Conservation (phyloP, 768 basidiomycete species). For the Amyloporia xantha region DNA sequence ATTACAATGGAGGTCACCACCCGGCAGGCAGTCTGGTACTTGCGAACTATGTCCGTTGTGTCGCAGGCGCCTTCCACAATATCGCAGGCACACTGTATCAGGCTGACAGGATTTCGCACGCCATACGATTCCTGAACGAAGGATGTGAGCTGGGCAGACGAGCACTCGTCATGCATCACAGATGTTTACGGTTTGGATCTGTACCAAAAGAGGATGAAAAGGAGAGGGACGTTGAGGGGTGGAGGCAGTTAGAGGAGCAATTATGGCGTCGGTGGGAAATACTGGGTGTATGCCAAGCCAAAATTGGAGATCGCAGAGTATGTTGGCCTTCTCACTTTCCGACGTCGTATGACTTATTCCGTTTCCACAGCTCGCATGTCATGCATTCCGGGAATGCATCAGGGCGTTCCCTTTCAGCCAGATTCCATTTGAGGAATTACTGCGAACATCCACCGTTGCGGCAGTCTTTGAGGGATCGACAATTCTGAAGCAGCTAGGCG, state of each 20-base stretch:
- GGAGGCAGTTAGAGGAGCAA: constrained; percentile 58
- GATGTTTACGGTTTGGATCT: constrained; percentile 20
- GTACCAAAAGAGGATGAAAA: background rate
- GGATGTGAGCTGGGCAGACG: constrained; percentile 49
- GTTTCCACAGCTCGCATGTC: constrained; percentile 47
- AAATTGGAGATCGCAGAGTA: constrained; percentile 74
- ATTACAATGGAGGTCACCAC: no score
- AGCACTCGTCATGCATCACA: constrained; percentile 25
- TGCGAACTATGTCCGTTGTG: constrained; percentile 58
- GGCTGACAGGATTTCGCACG: constrained; percentile 49
- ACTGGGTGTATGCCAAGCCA: constrained; percentile 70
- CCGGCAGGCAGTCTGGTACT: background rate
- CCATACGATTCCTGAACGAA: constrained; percentile 59
- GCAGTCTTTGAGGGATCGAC: constrained; percentile 36
- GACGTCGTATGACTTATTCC: background rate
- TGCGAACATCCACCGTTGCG: constrained; percentile 22
- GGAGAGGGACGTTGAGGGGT: constrained; percentile 31
- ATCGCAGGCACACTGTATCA: constrained; percentile 67
- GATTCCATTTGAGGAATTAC: constrained; percentile 31
- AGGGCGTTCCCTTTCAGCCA: constrained; percentile 44
- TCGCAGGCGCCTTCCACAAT: constrained; percentile 68
- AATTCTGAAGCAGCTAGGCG: constrained; percentile 47
- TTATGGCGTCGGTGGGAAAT: constrained; percentile 75
- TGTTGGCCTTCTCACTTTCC: constrained; percentile 12
- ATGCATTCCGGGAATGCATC: constrained; percentile 47